Evolutionary conservation across 2,329 filamentous ascomycete species (phyloP).

Genomic region (Arachnomyces sp.): DNA sequence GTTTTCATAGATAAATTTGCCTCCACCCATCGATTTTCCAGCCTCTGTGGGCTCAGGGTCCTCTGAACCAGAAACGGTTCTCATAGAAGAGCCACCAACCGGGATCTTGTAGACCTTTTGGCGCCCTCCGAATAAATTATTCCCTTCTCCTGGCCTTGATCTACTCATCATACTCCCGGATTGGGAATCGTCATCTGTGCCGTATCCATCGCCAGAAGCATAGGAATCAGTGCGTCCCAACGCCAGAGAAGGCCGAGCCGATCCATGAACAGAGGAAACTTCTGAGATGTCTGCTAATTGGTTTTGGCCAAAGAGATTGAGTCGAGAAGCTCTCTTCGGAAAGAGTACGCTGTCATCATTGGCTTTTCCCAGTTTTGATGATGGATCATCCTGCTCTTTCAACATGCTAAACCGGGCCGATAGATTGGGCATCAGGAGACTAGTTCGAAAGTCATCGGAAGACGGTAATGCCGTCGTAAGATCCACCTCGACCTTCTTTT

Average conservation of each 20-base stretch:
- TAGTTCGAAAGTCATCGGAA: constrained; percentile 86
- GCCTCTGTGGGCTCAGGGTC: constrained; percentile 23
- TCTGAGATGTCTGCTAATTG: constrained; percentile 80
- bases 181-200: constrained; percentile 58
- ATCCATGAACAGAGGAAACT: constrained; percentile 68
- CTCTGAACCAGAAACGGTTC: constrained; percentile 32
- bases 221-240: constrained; percentile 58
- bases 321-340: constrained; percentile 70
- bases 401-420: constrained; percentile 97
- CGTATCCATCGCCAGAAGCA: constrained; percentile 51
- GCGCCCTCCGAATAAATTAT: constrained; percentile 85
- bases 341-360: constrained; percentile 89
- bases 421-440: constrained; percentile 88
- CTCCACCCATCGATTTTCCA: constrained; percentile 47
- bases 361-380: constrained; percentile 81
- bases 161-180: constrained; percentile 69
- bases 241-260: constrained; percentile 50
- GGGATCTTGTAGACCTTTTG: constrained; percentile 93
- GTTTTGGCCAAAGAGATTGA: constrained; percentile 63
- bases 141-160: constrained; percentile 76
- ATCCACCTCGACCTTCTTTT: constrained; percentile 59
- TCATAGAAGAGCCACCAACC: constrained; percentile 33
- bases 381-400: constrained; percentile 86
- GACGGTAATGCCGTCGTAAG: constrained; percentile 67
- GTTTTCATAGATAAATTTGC: constrained; percentile 71